A percentile compares a stretch with the other conserved stretches of the same genome.
phyloP scores from a whole-genome alignment of 2,329 filamentous ascomycete genomes.

The Bipolaris bicolor region DNA sequence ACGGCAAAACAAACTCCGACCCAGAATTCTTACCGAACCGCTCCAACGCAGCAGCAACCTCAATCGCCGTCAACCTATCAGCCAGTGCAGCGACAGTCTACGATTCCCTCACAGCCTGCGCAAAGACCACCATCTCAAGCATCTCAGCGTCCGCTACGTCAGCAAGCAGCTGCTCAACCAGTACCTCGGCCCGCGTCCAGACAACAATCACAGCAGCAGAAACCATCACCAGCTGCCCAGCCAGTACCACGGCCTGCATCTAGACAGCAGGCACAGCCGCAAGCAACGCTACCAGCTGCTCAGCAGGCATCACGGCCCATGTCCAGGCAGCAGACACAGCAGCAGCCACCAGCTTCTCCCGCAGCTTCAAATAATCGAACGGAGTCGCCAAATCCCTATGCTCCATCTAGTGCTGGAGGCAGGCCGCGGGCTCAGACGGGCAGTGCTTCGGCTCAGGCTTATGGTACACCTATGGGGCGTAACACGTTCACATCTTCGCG shows the following conservation, averaged over 20 bases:
- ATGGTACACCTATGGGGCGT: slow-evolving; percentile 40
- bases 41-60: slow-evolving; percentile 20
- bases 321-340: slow-evolving; percentile 10
- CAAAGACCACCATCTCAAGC: slow-evolving; percentile 11
- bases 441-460: slow-evolving; percentile 42
- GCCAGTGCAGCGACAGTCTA: slow-evolving; percentile 9
- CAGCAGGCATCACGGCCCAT: slow-evolving; percentile 7
- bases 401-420: slow-evolving; percentile 38
- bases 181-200: not conserved
- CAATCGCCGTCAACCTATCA: slow-evolving; percentile 12
- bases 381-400: slow-evolving; percentile 69
- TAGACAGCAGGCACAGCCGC: slow-evolving; percentile 2
- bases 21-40: slow-evolving; percentile 21
- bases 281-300: not conserved
- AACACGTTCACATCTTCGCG: slow-evolving; percentile 48
- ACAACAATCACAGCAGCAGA: not conserved
- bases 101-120: slow-evolving; percentile 3
- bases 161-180: slow-evolving; percentile 7
- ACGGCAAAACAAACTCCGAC: slow-evolving; percentile 23
- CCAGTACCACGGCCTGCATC: slow-evolving; percentile 9
- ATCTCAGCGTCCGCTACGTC: slow-evolving; percentile 10
- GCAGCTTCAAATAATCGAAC: slow-evolving; percentile 24
- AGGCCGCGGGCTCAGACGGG: slow-evolving; percentile 49
- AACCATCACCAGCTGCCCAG: not conserved
- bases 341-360: slow-evolving; percentile 15